Conservation (phyloP, 2,329 filamentous ascomycete genomes). For the Ophiostoma australiae region DNA sequence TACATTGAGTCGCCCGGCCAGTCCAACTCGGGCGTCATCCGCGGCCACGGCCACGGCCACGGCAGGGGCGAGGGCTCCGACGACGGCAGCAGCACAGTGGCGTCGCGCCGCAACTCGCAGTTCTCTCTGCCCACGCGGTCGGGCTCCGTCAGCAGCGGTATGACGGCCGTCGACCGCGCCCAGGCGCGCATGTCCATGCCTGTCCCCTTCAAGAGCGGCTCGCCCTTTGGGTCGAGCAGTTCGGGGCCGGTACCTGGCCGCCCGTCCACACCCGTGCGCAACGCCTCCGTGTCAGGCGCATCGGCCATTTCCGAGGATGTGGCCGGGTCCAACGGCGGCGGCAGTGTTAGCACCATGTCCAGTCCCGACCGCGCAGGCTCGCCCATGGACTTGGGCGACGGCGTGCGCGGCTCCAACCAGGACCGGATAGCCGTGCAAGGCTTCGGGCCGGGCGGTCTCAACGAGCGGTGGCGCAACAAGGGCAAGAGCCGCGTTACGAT, state of each 20-base stretch:
- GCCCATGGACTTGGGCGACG: slow-evolving; percentile 40
- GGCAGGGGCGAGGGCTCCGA: slow-evolving; percentile 28
- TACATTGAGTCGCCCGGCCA: slow-evolving; percentile 72
- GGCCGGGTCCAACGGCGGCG: slow-evolving; percentile 29
- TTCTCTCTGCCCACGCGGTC: slow-evolving; percentile 48
- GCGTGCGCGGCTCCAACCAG: slow-evolving; percentile 47
- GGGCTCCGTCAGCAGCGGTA: slow-evolving; percentile 45
- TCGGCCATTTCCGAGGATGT: neutral
- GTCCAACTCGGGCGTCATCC: slow-evolving; percentile 33
- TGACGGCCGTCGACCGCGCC: slow-evolving; percentile 49
- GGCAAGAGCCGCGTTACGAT: slow-evolving; percentile 75
- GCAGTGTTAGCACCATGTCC: slow-evolving; percentile 33
- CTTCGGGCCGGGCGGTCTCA: slow-evolving; percentile 65
- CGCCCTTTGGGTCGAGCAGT: slow-evolving; percentile 43
- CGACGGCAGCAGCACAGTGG: slow-evolving; percentile 22
- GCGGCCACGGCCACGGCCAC: slow-evolving; percentile 37
- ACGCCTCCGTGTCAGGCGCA: neutral
- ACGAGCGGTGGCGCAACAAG: slow-evolving; percentile 72
- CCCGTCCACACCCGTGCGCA: slow-evolving; percentile 49
- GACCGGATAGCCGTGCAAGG: slow-evolving; percentile 63
- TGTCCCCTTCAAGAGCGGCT: slow-evolving; percentile 44
- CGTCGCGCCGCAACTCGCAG: slow-evolving; percentile 51
- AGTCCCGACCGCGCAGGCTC: slow-evolving; percentile 38
- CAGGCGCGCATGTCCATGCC: slow-evolving; percentile 79
- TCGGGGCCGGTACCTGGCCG: slow-evolving; percentile 45